These are phyloP conservation scores for Calonectria hawksworthii DNA, from an alignment of 2,329 filamentous ascomycete genomes.

Conservation along the genomic window DNA sequence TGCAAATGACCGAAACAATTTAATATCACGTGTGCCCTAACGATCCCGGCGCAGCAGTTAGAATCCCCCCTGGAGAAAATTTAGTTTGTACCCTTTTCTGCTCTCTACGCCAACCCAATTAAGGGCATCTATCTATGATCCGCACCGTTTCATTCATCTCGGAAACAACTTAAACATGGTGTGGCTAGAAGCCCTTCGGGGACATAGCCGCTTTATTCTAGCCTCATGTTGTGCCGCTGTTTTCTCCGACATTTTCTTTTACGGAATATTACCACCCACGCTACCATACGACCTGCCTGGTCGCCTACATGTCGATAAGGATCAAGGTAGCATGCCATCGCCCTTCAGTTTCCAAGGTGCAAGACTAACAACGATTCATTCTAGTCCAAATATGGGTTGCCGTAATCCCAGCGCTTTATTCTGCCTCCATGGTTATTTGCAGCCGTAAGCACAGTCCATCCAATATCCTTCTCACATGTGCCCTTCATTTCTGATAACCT, in stretches of 20 bases:
- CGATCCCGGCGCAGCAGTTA: not conserved
- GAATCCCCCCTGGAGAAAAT: not conserved
- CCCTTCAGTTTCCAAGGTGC: not conserved
- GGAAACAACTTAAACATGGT: not conserved
- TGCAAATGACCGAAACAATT: not conserved
- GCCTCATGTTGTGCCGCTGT: not conserved
- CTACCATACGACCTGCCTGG: not conserved
- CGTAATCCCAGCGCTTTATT: not conserved
- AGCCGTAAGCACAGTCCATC: too few relatives aligned
- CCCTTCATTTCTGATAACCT: not conserved
- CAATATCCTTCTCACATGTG: not conserved
- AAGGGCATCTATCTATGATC: too few relatives aligned
- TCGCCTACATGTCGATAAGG: not conserved
- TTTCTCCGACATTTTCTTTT: not conserved
- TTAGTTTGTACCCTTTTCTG: not conserved
- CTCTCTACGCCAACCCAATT: not conserved
- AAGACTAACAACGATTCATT: not conserved
- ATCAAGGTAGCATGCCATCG: not conserved
- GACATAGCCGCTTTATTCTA: not conserved
- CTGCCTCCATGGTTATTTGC: not conserved
- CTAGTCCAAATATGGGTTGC: not conserved
- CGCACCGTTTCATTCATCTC: not conserved
- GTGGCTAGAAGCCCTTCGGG: not conserved
- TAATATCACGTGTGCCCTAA: not conserved
- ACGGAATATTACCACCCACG: not conserved